Percentiles rank a stretch among this genome's conserved stretches.
These are phyloP conservation scores for Porphyra umbilicalis DNA, from an alignment of 31 red algal species.

Conservation along the genomic window DNA sequence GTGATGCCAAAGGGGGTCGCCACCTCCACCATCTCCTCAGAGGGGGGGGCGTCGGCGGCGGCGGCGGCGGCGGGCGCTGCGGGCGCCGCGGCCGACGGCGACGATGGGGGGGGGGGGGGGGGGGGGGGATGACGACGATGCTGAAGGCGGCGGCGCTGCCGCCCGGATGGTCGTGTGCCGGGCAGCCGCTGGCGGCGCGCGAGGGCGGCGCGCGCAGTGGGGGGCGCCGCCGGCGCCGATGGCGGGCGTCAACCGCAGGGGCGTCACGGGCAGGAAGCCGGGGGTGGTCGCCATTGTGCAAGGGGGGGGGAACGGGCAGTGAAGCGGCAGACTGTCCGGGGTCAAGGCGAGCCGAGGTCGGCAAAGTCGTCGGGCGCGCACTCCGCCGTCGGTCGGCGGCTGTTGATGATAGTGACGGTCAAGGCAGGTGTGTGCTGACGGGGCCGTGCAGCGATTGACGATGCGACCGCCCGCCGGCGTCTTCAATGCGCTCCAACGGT, in stretches of 20 bases:
- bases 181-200: not conserved
- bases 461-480: too few relatives aligned
- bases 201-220: not conserved
- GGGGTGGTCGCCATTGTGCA: not conserved
- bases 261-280: not conserved
- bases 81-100: not conserved
- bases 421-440: too few relatives aligned
- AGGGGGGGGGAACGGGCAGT: not conserved
- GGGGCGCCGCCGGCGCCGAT: not conserved
- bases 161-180: too few relatives aligned
- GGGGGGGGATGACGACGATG: not conserved
- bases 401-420: too few relatives aligned
- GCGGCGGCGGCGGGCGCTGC: not conserved
- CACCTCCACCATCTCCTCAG: not conserved
- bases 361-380: too few relatives aligned
- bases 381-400: too few relatives aligned
- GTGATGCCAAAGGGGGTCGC: not conserved
- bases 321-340: too few relatives aligned
- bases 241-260: not conserved
- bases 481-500: too few relatives aligned
- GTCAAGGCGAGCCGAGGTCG: too few relatives aligned
- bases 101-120: not conserved
- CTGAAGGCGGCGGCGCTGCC: not conserved
- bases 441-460: too few relatives aligned
- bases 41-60: not conserved